A percentile compares a stretch with the other conserved stretches of the same genome.
These are phyloP conservation scores for Cladosporium sp. DNA, from an alignment of 2,329 filamentous ascomycete species.

Conservation along the genomic window DNA sequence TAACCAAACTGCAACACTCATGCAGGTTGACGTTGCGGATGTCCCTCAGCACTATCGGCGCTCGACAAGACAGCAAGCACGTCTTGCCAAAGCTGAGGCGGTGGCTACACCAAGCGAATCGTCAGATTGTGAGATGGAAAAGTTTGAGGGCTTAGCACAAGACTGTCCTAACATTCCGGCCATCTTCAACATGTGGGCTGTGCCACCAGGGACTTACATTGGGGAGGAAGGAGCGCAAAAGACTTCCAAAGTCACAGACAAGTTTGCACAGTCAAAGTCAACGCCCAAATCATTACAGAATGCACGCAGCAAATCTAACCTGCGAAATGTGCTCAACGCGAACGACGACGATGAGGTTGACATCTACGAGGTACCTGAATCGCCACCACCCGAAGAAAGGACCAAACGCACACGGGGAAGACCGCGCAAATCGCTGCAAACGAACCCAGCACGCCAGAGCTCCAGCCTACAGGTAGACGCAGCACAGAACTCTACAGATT, in stretches of 20 bases:
- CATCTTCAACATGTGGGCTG: not conserved
- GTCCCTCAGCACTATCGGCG: conserved; percentile 11
- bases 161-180: not conserved
- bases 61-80: not conserved
- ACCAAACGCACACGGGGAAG: conserved; percentile 27
- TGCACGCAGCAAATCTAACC: conserved; percentile 28
- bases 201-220: not conserved
- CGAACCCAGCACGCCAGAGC: not conserved
- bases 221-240: not conserved
- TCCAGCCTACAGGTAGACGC: not conserved
- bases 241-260: conserved; percentile 8
- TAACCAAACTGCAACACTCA: conserved; percentile 1
- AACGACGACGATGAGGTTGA: conserved; percentile 25
- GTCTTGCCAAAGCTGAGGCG: not conserved
- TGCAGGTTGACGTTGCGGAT: conserved; percentile 8
- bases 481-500: conserved; percentile 10
- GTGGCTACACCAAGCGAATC: not conserved
- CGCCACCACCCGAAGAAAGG: conserved; percentile 24
- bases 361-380: conserved; percentile 27
- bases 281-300: conserved; percentile 22
- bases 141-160: not conserved
- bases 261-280: conserved; percentile 5
- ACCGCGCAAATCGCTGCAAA: conserved; percentile 24
- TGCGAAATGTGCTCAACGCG: conserved; percentile 32
- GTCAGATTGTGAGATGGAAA: not conserved